Conservation (phyloP, 129 eudicot species). For the Mikania micrantha region DNA sequence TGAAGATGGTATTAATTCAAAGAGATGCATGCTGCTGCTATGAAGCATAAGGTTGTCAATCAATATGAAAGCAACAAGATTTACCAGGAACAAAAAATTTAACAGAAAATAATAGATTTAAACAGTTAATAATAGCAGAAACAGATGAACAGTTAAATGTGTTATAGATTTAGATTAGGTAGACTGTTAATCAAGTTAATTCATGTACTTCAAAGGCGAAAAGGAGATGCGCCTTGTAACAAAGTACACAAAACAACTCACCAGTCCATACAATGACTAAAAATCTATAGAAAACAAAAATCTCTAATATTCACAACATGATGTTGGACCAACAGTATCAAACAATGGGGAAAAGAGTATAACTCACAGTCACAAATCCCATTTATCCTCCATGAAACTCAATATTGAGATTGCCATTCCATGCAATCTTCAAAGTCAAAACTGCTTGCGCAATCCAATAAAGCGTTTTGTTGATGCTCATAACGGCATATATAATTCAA, state of each 20-base stretch:
- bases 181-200: constrained; percentile 30
- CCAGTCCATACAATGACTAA: constrained; percentile 28
- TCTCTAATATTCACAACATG: constrained; percentile 42
- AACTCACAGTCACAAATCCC: constrained; percentile 22
- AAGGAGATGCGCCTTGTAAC: constrained; percentile 27
- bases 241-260: constrained; percentile 44
- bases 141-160: constrained; percentile 5
- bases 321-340: constrained; percentile 28
- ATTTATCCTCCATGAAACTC: constrained; percentile 5
- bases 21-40: background rate
- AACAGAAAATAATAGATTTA: background rate
- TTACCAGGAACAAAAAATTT: background rate
- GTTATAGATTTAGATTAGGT: constrained; percentile 2
- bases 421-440: constrained; percentile 78
- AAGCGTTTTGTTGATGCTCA: constrained; percentile 87
- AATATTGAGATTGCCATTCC: constrained; percentile 79
- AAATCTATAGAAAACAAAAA: constrained; percentile 30
- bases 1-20: background rate
- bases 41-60: constrained; percentile 1
- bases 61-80: background rate
- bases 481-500: constrained; percentile 85
- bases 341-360: constrained; percentile 18
- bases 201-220: constrained; percentile 42
- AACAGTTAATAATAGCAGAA: background rate
- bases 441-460: constrained; percentile 88